Conservation (phyloP, 2,329 filamentous ascomycete genomes). For the Corynespora cassiicola region DNA sequence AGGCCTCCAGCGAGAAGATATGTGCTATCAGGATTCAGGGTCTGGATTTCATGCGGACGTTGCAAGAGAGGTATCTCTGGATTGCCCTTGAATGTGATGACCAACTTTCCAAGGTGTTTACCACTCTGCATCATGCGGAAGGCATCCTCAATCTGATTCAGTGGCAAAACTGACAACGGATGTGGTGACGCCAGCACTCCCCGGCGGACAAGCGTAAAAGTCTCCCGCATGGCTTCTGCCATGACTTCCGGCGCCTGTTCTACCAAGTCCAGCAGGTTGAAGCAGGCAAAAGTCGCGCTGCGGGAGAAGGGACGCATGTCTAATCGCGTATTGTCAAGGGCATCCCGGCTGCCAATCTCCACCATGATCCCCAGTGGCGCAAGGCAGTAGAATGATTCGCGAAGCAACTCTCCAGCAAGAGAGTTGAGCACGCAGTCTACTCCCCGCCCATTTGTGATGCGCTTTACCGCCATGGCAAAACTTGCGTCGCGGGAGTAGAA, state of each 20-base stretch:
- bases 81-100: too few species aligned
- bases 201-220: too few species aligned
- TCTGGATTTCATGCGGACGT: too few species aligned
- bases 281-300: too few species aligned
- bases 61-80: too few species aligned
- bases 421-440: slow-evolving; percentile 44
- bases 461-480: slow-evolving; percentile 8
- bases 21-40: too few species aligned
- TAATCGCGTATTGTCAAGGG: slow-evolving; percentile 5
- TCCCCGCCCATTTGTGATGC: slow-evolving; percentile 28
- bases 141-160: slow-evolving; percentile 3
- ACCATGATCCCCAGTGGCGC: slow-evolving; percentile 40
- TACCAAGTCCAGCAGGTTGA: slow-evolving; percentile 15
- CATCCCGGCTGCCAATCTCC: slow-evolving; percentile 20
- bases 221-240: too few species aligned
- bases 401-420: slow-evolving; percentile 22
- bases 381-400: slow-evolving; percentile 27
- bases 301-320: slow-evolving; percentile 1
- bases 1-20: not conserved
- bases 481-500: slow-evolving; percentile 22
- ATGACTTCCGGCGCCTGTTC: too few species aligned
- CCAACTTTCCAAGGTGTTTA: slow-evolving; percentile 5
- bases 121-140: slow-evolving; percentile 17
- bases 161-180: too few species aligned
- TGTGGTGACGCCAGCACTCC: too few species aligned